Percentiles rank a stretch among this genome's conserved stretches.
These are phyloP conservation scores for Hippophae rhamnoides DNA, from an alignment of 306 rosid genomes.

Conservation along the genomic window DNA sequence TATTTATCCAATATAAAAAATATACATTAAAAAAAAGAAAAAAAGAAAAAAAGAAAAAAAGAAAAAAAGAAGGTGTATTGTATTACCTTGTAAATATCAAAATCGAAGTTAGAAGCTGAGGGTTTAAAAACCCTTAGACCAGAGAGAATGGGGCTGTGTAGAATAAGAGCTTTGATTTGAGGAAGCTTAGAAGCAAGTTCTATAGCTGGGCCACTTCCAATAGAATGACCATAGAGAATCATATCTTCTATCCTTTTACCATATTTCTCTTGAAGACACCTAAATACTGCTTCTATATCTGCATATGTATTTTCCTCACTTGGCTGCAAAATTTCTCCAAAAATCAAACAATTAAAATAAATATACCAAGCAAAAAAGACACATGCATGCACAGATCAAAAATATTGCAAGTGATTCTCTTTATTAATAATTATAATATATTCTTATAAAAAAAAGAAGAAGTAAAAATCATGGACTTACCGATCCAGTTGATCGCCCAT, in stretches of 20 bases:
- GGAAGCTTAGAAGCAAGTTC: slow-evolving; percentile 84
- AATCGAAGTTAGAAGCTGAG: slow-evolving; percentile 73
- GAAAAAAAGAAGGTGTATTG: too few species aligned
- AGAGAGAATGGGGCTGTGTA: slow-evolving; percentile 90
- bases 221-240: slow-evolving; percentile 83
- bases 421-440: neutral
- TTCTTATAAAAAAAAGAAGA: neutral
- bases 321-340: slow-evolving; percentile 52
- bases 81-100: slow-evolving; percentile 83
- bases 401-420: too few species aligned
- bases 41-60: too few species aligned
- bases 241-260: slow-evolving; percentile 81
- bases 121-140: slow-evolving; percentile 96
- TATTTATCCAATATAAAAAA: too few species aligned
- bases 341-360: slow-evolving; percentile 17
- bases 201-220: slow-evolving; percentile 93
- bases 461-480: slow-evolving; percentile 35
- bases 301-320: slow-evolving; percentile 93
- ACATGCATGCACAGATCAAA: too few species aligned
- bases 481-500: slow-evolving; percentile 89
- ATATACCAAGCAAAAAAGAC: neutral
- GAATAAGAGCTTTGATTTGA: slow-evolving; percentile 72
- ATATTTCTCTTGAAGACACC: slow-evolving; percentile 80
- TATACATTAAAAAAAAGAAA: too few species aligned
- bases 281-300: slow-evolving; percentile 85